Evolutionary conservation across 2,329 filamentous ascomycete genomes (phyloP).

Genomic region (Zalaria obscura): DNA sequence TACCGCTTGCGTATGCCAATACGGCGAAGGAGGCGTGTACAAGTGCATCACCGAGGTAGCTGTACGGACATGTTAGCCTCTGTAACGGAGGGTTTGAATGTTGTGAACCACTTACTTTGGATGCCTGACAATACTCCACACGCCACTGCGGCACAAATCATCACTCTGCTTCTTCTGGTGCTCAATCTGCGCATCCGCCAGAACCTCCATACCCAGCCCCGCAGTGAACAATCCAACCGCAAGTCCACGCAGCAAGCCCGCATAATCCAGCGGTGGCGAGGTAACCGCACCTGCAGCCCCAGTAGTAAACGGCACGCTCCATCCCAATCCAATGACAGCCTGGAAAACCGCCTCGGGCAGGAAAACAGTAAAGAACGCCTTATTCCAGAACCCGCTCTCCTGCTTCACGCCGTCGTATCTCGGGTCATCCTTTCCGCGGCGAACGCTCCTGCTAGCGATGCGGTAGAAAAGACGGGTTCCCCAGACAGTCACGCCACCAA

Average conservation of each 20-base stretch:
- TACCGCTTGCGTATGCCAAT: conserved; percentile 39
- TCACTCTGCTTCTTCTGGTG: conserved; percentile 31
- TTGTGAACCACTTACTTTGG: conserved; percentile 37
- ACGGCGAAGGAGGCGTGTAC: conserved; percentile 46
- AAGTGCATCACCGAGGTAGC: conserved; percentile 47
- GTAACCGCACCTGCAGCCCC: not conserved
- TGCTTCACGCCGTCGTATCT: conserved; percentile 39
- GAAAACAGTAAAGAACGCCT: conserved; percentile 39
- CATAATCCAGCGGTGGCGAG: conserved; percentile 18
- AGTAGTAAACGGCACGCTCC: conserved; percentile 13
- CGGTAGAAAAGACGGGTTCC: conserved; percentile 42
- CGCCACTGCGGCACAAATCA: conserved; percentile 38
- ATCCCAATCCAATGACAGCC: conserved; percentile 42
- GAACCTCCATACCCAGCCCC: conserved; percentile 41
- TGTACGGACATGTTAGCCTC: conserved; percentile 12
- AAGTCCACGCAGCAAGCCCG: conserved; percentile 1
- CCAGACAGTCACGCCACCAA: conserved; percentile 44
- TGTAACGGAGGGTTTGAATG: conserved; percentile 1
- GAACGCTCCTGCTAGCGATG: conserved; percentile 33
- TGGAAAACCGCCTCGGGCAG: conserved; percentile 44
- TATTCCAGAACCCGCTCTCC: conserved; percentile 43
- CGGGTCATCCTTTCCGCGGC: conserved; percentile 40
- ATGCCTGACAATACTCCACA: conserved; percentile 48
- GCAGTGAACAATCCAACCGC: conserved; percentile 39
- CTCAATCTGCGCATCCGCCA: conserved; percentile 44